These are phyloP conservation scores for Trichoderma citrinoviride DNA, from an alignment of 2,329 filamentous ascomycete genomes.

Conservation along the genomic window DNA sequence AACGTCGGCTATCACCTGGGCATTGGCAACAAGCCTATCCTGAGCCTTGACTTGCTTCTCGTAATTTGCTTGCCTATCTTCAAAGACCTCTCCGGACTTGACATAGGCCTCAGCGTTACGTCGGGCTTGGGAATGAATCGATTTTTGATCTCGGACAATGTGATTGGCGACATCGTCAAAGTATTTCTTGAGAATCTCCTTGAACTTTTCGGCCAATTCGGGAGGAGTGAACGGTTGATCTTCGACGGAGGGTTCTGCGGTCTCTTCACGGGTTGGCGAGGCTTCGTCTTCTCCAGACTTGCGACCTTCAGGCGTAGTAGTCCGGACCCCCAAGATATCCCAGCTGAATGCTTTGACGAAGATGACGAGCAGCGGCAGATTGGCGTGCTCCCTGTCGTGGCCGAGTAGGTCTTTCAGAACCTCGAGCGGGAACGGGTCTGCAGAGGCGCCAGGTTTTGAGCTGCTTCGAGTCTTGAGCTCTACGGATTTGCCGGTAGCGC, in stretches of 20 bases:
- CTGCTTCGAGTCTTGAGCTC: slow-evolving; percentile 56
- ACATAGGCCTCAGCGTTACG: slow-evolving; percentile 98
- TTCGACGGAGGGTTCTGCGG: slow-evolving; percentile 45
- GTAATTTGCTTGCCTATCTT: slow-evolving; percentile 92
- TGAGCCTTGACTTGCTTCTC: slow-evolving; percentile 91
- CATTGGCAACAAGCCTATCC: slow-evolving; percentile 85
- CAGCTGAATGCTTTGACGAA: slow-evolving; percentile 96
- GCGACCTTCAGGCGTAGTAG: slow-evolving; percentile 69
- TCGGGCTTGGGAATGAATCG: slow-evolving; percentile 78
- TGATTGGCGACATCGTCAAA: slow-evolving; percentile 91
- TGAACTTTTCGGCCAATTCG: slow-evolving; percentile 82
- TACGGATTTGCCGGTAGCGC: slow-evolving; percentile 60
- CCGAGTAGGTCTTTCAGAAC: slow-evolving; percentile 96
- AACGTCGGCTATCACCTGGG: slow-evolving; percentile 84
- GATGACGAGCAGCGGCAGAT: slow-evolving; percentile 85
- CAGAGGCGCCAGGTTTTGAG: slow-evolving; percentile 59
- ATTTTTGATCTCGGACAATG: slow-evolving; percentile 86
- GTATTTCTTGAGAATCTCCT: slow-evolving; percentile 79
- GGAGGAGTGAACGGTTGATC: slow-evolving; percentile 73
- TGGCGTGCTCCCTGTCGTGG: slow-evolving; percentile 87
- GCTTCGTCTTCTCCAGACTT: slow-evolving; percentile 83
- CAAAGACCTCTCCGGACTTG: slow-evolving; percentile 96
- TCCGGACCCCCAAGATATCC: slow-evolving; percentile 84
- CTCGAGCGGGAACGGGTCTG: slow-evolving; percentile 89
- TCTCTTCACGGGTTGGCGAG: slow-evolving; percentile 54